Conservation (phyloP, 768 basidiomycete genomes). For the Calocybe indica region DNA sequence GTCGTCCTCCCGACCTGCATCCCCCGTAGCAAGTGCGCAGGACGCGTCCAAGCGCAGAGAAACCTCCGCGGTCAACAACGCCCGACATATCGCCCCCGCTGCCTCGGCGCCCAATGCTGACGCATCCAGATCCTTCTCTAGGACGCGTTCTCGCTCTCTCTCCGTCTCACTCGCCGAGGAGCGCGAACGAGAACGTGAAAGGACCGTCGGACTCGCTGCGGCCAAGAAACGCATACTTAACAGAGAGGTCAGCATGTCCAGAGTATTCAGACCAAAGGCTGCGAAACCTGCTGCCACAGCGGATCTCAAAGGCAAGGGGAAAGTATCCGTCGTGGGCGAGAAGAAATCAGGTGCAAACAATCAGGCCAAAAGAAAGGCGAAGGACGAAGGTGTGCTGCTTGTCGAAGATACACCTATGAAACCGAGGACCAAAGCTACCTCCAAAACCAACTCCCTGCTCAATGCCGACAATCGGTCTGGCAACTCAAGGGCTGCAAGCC, state of each 20-base stretch:
- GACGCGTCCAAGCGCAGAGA: background rate
- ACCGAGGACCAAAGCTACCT: constrained; percentile 8
- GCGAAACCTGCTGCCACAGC: constrained; percentile 14
- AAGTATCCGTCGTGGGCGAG: constrained; percentile 11
- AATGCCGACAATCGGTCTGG: constrained; percentile 1
- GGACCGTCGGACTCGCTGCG: constrained; percentile 23
- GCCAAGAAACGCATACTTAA: constrained; percentile 50
- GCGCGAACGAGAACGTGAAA: constrained; percentile 32
- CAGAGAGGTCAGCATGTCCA: constrained; percentile 74
- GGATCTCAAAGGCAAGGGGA: constrained; percentile 11
- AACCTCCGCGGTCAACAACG: background rate
- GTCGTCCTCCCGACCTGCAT: constrained; percentile 24
- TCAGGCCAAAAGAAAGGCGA: constrained; percentile 4
- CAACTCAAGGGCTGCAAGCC: constrained; percentile 3
- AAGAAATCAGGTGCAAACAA: constrained; percentile 10
- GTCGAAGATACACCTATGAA: constrained; percentile 51
- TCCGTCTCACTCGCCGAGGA: constrained; percentile 71
- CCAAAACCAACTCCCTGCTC: constrained; percentile 1
- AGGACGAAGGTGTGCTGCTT: constrained; percentile 34
- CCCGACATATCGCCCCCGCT: constrained; percentile 14
- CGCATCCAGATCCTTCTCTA: constrained; percentile 12
- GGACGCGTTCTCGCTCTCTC: constrained; percentile 53
- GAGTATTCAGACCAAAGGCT: constrained; percentile 51
- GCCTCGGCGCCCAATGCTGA: constrained; percentile 14
- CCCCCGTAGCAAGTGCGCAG: constrained; percentile 14